phyloP scores from a whole-genome alignment of 129 eudicot genomes.

The Kitagawia praeruptora region DNA sequence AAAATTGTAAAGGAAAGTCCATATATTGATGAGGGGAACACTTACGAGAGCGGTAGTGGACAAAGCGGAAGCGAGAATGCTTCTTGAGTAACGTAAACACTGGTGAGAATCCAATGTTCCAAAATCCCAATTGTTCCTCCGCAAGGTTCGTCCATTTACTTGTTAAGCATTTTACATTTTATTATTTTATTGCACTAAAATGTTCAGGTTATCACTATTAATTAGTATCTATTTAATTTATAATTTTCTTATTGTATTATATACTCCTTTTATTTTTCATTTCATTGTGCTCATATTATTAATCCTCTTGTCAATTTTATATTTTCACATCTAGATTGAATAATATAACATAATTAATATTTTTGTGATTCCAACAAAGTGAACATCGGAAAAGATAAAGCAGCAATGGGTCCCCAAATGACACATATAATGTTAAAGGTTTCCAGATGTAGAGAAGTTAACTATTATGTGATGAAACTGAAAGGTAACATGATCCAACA shows the following conservation, averaged over 20 bases:
- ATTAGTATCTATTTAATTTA: background rate
- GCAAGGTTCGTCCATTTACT: background rate
- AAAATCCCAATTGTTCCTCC: background rate
- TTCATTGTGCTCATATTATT: background rate
- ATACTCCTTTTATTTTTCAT: too few species aligned
- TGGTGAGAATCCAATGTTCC: background rate
- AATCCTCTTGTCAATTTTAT: background rate
- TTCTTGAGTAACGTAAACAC: background rate
- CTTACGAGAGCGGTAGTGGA: background rate
- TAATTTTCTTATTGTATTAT: too few species aligned
- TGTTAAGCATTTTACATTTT: too few species aligned
- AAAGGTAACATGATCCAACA: too few species aligned
- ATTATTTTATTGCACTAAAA: background rate
- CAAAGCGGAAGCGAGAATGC: background rate
- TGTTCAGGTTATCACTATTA: background rate
- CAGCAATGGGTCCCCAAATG: background rate
- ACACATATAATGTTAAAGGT: background rate
- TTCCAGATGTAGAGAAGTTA: background rate
- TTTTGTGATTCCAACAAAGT: background rate
- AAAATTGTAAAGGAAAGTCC: background rate
- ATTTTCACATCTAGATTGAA: background rate
- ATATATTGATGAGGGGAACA: background rate
- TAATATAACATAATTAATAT: background rate
- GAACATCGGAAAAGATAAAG: background rate
- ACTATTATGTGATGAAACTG: background rate